These are phyloP conservation scores for Fusarium sp. DNA, from an alignment of 2,329 filamentous ascomycete genomes.

Conservation along the genomic window DNA sequence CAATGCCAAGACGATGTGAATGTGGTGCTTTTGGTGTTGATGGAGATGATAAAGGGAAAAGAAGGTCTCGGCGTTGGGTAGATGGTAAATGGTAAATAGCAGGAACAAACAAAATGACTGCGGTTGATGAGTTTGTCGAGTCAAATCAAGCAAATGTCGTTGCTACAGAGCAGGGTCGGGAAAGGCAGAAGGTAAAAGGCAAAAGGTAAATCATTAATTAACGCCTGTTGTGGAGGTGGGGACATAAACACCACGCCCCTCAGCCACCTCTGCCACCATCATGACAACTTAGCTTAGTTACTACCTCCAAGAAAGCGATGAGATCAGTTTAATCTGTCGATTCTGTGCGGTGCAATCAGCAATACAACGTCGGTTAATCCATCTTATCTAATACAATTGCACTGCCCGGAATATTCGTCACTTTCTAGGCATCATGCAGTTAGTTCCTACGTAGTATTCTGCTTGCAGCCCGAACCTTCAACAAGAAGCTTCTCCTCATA, in stretches of 20 bases:
- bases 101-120: constrained; percentile 1
- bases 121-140: constrained; percentile 25
- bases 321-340: constrained; percentile 11
- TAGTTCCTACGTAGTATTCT: not conserved
- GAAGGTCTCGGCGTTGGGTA: too few relatives aligned
- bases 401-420: constrained; percentile 21
- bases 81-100: not conserved
- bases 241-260: not conserved
- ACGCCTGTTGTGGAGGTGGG: constrained; percentile 13
- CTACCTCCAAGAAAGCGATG: not conserved
- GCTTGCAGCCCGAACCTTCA: not conserved
- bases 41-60: constrained; percentile 3
- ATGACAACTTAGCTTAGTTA: constrained; percentile 10
- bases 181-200: not conserved
- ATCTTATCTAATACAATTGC: not conserved
- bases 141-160: constrained; percentile 3
- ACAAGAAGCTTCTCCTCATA: constrained; percentile 19
- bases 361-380: constrained; percentile 7
- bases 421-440: constrained; percentile 4
- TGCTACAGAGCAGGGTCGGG: constrained; percentile 3
- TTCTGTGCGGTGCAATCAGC: not conserved
- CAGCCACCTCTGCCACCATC: constrained; percentile 19
- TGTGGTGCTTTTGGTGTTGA: constrained; percentile 15
- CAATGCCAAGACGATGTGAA: constrained; percentile 27
- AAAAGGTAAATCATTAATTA: constrained; percentile 7